Evolutionary conservation across 768 basidiomycete genomes (phyloP).

Genomic region (Rickenella mellea): DNA sequence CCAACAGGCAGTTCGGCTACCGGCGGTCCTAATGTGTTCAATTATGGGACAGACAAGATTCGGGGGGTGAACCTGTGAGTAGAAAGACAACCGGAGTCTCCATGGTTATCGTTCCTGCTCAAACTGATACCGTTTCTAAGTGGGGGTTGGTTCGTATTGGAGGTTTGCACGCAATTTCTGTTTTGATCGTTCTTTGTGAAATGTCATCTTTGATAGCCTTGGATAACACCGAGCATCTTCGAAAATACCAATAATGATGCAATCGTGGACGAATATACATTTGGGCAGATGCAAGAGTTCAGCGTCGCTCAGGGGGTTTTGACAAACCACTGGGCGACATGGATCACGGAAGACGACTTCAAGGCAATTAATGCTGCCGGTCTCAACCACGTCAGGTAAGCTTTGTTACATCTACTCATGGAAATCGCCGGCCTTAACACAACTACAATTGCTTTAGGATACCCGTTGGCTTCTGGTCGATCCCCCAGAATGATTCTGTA

Average conservation of each 20-base stretch:
- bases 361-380: constrained; percentile 53
- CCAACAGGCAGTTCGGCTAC: constrained; percentile 9
- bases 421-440: neutral
- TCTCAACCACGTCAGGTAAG: constrained; percentile 62
- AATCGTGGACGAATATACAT: constrained; percentile 55
- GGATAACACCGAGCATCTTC: constrained; percentile 74
- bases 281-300: constrained; percentile 41
- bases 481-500: constrained; percentile 44
- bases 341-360: constrained; percentile 68
- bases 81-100: neutral
- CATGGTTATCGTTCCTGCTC: neutral
- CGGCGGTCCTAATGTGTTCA: constrained; percentile 28
- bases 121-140: constrained; percentile 18
- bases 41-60: constrained; percentile 34
- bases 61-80: constrained; percentile 58
- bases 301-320: constrained; percentile 33
- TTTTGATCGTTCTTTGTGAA: neutral
- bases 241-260: constrained; percentile 45
- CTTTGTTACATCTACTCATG: neutral
- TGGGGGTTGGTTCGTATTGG: constrained; percentile 57
- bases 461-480: constrained; percentile 71
- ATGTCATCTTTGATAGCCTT: constrained; percentile 36
- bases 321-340: constrained; percentile 50
- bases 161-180: constrained; percentile 23
- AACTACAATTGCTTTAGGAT: constrained; percentile 30